A percentile compares a stretch with the other conserved stretches of the same genome.
Conservation (phyloP, 169 alveolate genomes). For the Cryptosporidium sp. region DNA sequence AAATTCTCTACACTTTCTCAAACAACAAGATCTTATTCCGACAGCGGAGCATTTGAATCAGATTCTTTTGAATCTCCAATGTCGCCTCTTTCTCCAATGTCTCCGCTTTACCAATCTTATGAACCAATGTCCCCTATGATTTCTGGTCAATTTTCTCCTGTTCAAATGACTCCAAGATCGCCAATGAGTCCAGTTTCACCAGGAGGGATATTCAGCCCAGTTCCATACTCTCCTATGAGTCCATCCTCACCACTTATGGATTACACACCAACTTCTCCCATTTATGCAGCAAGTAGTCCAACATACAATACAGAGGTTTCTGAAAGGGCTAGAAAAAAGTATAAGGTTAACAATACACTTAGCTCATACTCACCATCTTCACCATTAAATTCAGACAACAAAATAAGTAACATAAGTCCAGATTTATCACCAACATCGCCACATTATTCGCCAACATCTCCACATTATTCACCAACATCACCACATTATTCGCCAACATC, state of each 20-base stretch:
- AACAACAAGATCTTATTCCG: slow-evolving; percentile 71
- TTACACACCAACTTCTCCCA: slow-evolving; percentile 71
- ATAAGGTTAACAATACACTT: slow-evolving; percentile 29
- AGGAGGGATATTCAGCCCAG: slow-evolving; percentile 92
- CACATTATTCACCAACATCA: slow-evolving; percentile 89
- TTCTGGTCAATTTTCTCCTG: slow-evolving; percentile 74
- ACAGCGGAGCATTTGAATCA: slow-evolving; percentile 19
- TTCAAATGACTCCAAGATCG: slow-evolving; percentile 76
- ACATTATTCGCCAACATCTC: slow-evolving; percentile 85
- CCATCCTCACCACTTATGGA: slow-evolving; percentile 85
- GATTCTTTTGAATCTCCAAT: slow-evolving; percentile 78
- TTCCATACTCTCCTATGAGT: slow-evolving; percentile 87
- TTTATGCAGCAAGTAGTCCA: slow-evolving; percentile 71
- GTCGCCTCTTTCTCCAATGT: slow-evolving; percentile 80
- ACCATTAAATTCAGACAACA: slow-evolving; percentile 30
- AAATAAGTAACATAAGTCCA: slow-evolving; percentile 30
- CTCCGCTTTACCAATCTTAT: slow-evolving; percentile 74
- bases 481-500: slow-evolving; percentile 94
- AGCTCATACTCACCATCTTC: slow-evolving; percentile 22
- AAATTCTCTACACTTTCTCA: slow-evolving; percentile 85
- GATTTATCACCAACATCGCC: slow-evolving; percentile 81
- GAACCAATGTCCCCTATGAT: slow-evolving; percentile 77
- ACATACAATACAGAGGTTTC: slow-evolving; percentile 38
- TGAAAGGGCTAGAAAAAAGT: slow-evolving; percentile 57
- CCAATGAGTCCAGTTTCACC: slow-evolving; percentile 80